Evolutionary conservation across 306 rosid genomes (phyloP).

Genomic region (Cicer cuneatum): DNA sequence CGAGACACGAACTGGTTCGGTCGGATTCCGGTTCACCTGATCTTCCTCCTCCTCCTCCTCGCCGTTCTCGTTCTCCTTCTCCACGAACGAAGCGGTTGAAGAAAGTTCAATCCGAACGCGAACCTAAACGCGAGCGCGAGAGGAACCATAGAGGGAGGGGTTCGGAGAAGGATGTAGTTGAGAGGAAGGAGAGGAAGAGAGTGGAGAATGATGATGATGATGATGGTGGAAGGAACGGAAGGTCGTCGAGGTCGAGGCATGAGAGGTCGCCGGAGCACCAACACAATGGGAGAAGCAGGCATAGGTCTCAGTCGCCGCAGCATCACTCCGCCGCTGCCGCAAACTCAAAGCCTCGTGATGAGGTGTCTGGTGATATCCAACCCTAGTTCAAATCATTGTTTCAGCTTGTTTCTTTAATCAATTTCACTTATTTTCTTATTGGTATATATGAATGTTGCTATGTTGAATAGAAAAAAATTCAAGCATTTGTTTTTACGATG

Average conservation of each 20-base stretch:
- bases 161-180: constrained; percentile 55
- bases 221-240: constrained; percentile 31
- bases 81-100: constrained; percentile 65
- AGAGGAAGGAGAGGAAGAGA: constrained; percentile 59
- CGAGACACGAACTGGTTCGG: constrained; percentile 3
- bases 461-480: constrained; percentile 16
- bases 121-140: constrained; percentile 29
- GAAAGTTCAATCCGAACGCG: constrained; percentile 53
- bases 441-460: neutral
- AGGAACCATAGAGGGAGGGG: constrained; percentile 51
- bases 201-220: constrained; percentile 17
- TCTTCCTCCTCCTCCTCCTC: constrained; percentile 48
- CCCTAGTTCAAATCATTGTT: constrained; percentile 48
- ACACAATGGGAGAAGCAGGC: constrained; percentile 56
- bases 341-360: constrained; percentile 67
- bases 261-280: constrained; percentile 57
- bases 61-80: constrained; percentile 56
- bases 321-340: constrained; percentile 28
- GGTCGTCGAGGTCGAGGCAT: constrained; percentile 66
- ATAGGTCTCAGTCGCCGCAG: constrained; percentile 63
- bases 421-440: constrained; percentile 16
- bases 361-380: constrained; percentile 98
- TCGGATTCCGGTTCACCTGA: constrained; percentile 48
- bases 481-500: neutral
- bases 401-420: neutral